These are phyloP conservation scores for Epichloe elymi DNA, from an alignment of 2,329 filamentous ascomycete genomes.

Conservation along the genomic window DNA sequence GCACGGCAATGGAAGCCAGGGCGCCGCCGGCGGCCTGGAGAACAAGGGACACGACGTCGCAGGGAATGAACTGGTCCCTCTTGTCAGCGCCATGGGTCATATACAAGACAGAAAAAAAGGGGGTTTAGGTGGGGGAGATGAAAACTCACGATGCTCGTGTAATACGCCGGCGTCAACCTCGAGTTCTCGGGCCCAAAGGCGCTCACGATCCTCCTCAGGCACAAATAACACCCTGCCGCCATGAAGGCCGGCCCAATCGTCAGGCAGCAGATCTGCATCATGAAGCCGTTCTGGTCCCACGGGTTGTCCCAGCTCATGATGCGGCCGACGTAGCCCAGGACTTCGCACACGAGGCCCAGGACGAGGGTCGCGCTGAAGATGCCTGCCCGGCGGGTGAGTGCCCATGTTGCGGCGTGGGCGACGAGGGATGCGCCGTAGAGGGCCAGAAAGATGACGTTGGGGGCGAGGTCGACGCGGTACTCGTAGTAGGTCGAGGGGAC, in stretches of 20 bases:
- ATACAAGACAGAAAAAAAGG: not conserved
- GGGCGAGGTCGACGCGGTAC: conserved; percentile 36
- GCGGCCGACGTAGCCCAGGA: conserved; percentile 46
- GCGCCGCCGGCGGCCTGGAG: conserved; percentile 49
- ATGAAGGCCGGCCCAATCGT: conserved; percentile 54
- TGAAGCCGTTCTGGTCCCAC: conserved; percentile 33
- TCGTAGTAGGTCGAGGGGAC: conserved; percentile 28
- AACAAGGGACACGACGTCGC: conserved; percentile 46
- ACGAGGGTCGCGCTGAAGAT: conserved; percentile 40
- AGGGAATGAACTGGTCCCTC: conserved; percentile 41
- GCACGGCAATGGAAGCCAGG: conserved; percentile 31
- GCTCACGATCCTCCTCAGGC: conserved; percentile 36
- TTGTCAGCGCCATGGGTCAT: not conserved
- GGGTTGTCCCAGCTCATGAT: conserved; percentile 41
- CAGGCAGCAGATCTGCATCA: conserved; percentile 47
- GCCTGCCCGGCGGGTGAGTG: conserved; percentile 31
- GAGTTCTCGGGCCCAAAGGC: conserved; percentile 35
- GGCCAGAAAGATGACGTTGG: conserved; percentile 37
- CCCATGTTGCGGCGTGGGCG: conserved; percentile 26
- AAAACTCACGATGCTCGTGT: conserved; percentile 32
- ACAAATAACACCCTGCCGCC: conserved; percentile 51
- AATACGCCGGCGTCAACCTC: conserved; percentile 31
- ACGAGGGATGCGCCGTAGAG: conserved; percentile 35
- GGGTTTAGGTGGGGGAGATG: no score
- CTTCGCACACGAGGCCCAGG: conserved; percentile 39